phyloP scores from a whole-genome alignment of 2,329 filamentous ascomycete species.

The Aspergillus neotritici region DNA sequence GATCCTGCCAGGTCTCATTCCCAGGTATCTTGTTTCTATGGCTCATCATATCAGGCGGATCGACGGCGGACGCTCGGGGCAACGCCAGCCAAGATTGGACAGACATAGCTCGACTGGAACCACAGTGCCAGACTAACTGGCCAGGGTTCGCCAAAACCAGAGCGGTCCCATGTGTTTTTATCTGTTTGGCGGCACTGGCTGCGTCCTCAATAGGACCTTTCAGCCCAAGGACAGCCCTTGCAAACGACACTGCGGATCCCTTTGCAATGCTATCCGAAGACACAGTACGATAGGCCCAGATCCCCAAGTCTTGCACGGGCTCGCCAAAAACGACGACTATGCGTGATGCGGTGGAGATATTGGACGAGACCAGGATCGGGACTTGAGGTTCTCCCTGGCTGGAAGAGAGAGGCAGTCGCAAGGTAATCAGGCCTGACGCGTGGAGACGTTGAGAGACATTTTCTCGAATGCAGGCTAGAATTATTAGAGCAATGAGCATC shows the following conservation, averaged over 20 bases:
- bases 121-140: constrained; percentile 70
- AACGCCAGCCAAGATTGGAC: constrained; percentile 52
- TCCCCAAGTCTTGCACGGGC: constrained; percentile 63
- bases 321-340: constrained; percentile 73
- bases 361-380: constrained; percentile 60
- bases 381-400: constrained; percentile 52
- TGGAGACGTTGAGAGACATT: constrained; percentile 60
- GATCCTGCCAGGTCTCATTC: constrained; percentile 54
- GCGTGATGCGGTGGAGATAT: constrained; percentile 54
- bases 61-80: constrained; percentile 59
- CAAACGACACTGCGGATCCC: constrained; percentile 65
- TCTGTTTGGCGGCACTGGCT: not conserved
- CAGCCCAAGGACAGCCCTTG: constrained; percentile 41
- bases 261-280: constrained; percentile 60
- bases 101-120: constrained; percentile 56
- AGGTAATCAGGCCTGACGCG: constrained; percentile 53
- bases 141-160: constrained; percentile 74
- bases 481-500: constrained; percentile 3
- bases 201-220: constrained; percentile 13
- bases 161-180: constrained; percentile 24
- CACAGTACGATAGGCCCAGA: constrained; percentile 65
- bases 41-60: constrained; percentile 48
- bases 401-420: constrained; percentile 57
- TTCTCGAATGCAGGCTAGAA: constrained; percentile 48
- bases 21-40: constrained; percentile 57